Percentiles rank a stretch among this genome's conserved stretches.
These are phyloP conservation scores for Magnaporthiopsis incrustans DNA, from an alignment of 2,329 filamentous ascomycete genomes.

Conservation along the genomic window DNA sequence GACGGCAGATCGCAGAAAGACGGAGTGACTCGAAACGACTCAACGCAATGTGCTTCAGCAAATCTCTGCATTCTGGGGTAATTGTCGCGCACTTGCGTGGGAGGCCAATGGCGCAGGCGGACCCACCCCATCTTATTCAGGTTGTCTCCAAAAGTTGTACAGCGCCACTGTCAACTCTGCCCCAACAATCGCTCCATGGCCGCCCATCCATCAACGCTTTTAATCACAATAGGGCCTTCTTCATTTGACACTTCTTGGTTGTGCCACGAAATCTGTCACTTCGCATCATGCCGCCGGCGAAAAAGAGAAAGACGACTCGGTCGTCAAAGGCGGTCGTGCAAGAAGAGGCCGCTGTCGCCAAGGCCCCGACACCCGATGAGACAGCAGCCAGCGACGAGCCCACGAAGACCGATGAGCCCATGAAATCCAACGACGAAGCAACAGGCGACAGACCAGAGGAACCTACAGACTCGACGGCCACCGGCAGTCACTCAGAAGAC, in stretches of 20 bases:
- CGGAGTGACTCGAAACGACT: no score
- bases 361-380: slow-evolving; percentile 2
- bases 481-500: not conserved
- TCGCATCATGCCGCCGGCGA: slow-evolving; percentile 20
- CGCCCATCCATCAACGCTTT: not conserved
- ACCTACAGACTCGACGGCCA: not conserved
- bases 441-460: not conserved
- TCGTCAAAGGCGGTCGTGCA: slow-evolving; percentile 10
- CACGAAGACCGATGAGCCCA: not conserved
- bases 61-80: not conserved
- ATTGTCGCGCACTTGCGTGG: not conserved
- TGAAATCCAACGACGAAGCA: not conserved
- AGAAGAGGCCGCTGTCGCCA: not conserved
- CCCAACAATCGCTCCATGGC: not conserved
- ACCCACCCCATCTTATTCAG: no score
- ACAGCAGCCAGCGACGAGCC: slow-evolving; percentile 3
- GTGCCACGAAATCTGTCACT: not conserved
- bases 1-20: not conserved
- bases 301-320: slow-evolving; percentile 21
- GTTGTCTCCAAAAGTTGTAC: not conserved
- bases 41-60: no score
- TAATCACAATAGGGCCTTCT: not conserved
- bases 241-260: not conserved
- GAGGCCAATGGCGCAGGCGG: not conserved
- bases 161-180: not conserved